Evolutionary conservation across 2,329 filamentous ascomycete genomes (phyloP), one percentile per base, ranked within the genome.

Genomic region (Colletotrichum orbiculare): DNA sequence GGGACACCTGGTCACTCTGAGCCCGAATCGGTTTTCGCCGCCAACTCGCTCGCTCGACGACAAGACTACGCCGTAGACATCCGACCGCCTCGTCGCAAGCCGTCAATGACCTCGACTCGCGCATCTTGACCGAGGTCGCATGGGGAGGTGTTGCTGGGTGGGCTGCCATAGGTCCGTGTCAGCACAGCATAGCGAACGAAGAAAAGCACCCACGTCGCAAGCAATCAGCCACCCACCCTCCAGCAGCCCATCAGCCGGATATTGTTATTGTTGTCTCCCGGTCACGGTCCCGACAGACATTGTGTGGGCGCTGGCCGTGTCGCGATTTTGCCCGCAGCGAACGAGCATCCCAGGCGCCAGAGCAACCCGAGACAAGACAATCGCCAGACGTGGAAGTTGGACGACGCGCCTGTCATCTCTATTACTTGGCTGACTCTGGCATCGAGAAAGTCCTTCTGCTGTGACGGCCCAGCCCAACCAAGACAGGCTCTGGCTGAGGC

Each of bases 151-250:
- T 60, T 70, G 69, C 73, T 75, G 64, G 62, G 74, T 75, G 69
- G 79, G 77, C 73, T 78, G 76, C 68, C 78, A 72, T 71, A 79
- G 74, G 76, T 79, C 77, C 72, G 75, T 75, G 73, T 59, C 33
- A 60, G 47, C 52, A 25, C 25, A 25, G 25, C 25, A 25, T 5
- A 25, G 25, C 25, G 25, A 25, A 25, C 25, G 25, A 25, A 25
- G 25, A 25, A 25, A 25, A 25, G 25, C 25, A 25, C 47, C 33
- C n/a, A 54, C 49, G 45, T 54, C 47, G 58, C 53, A 65, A 46
- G 56, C 49, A 65, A 64, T 13, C 39, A 52, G 41, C 52, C 45
- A 41, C 47, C 58, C 62, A 41, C 47, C 48, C 35, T 59, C 41
- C 43, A 43, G 48, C 34, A 25, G 25, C 25, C 25, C 25, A 25